phyloP scores from a whole-genome alignment of 768 basidiomycete species.

The Termitomyces bulborhizus region DNA sequence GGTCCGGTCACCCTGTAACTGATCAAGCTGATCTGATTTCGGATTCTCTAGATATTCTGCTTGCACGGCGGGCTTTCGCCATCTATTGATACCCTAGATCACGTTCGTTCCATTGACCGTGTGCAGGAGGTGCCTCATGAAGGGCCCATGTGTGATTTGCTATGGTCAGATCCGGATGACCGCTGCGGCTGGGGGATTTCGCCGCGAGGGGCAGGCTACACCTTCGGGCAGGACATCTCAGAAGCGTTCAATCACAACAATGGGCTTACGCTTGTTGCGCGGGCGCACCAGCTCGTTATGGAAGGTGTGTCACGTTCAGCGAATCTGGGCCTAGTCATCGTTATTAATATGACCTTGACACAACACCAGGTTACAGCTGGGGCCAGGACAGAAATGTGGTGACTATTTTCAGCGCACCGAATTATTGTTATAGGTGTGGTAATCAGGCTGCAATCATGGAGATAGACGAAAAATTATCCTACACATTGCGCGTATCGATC shows the following conservation, averaged over 20 bases:
- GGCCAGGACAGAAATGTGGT: slow-evolving; percentile 99
- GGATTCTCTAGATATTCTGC: slow-evolving; percentile 81
- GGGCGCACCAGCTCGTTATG: slow-evolving; percentile 95
- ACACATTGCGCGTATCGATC: slow-evolving; percentile 68
- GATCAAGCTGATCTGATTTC: slow-evolving; percentile 13
- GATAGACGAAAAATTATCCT: slow-evolving; percentile 96
- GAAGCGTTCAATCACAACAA: slow-evolving; percentile 99
- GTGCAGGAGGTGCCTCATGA: slow-evolving; percentile 99
- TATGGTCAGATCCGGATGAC: slow-evolving; percentile 99
- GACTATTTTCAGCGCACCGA: slow-evolving; percentile 98
- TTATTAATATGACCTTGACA: background rate
- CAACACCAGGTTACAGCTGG: slow-evolving; percentile 80
- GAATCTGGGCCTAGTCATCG: background rate
- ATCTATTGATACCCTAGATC: slow-evolving; percentile 99
- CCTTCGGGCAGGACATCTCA: slow-evolving; percentile 98
- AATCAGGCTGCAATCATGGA: slow-evolving; percentile 99
- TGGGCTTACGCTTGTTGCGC: slow-evolving; percentile 90
- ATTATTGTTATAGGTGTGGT: slow-evolving; percentile 99
- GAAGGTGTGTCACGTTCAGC: slow-evolving; percentile 50
- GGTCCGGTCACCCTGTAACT: slow-evolving; percentile 11
- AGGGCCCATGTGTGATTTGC: slow-evolving; percentile 98
- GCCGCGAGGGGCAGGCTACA: slow-evolving; percentile 97
- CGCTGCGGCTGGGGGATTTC: slow-evolving; percentile 99
- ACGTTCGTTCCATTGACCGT: slow-evolving; percentile 97
- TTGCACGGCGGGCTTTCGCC: slow-evolving; percentile 96